phyloP scores from a whole-genome alignment of 495 filamentous ascomycete species.

The Aspergillus coremiiformis region DNA sequence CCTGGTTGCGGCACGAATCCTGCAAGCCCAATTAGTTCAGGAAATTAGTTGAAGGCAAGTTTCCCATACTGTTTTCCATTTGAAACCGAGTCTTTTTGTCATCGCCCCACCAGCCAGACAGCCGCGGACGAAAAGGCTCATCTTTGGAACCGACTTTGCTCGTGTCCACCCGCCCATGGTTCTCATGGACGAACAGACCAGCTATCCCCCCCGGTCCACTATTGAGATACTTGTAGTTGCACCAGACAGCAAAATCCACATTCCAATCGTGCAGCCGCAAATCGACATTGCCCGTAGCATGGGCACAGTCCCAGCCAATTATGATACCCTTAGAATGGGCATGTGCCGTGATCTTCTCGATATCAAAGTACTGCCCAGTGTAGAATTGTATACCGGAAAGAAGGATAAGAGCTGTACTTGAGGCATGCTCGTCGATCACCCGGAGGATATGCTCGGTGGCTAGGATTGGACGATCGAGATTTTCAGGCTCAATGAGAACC shows the following conservation, averaged over 20 bases:
- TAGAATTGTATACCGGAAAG: constrained; percentile 94
- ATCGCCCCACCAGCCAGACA: constrained; percentile 89
- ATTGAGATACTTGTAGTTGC: constrained; percentile 95
- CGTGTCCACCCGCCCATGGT: constrained; percentile 51
- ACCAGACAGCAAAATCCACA: constrained; percentile 96
- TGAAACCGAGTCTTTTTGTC: constrained; percentile 67
- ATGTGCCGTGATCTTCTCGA: constrained; percentile 71
- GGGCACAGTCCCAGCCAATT: constrained; percentile 92
- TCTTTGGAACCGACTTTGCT: constrained; percentile 25
- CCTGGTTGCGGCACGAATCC: constrained; percentile 64
- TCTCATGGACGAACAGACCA: constrained; percentile 79
- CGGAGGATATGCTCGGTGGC: constrained; percentile 67
- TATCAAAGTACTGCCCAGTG: constrained; percentile 86
- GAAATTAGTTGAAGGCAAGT: neutral
- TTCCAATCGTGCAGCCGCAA: constrained; percentile 83
- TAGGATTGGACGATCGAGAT: constrained; percentile 44
- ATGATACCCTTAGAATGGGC: constrained; percentile 70
- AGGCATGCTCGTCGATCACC: constrained; percentile 68
- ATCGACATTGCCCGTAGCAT: constrained; percentile 87
- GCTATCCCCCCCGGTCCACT: constrained; percentile 82
- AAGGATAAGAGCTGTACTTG: constrained; percentile 68
- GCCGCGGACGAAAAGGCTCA: constrained; percentile 44
- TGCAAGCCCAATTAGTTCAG: constrained; percentile 7
- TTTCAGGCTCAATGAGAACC: constrained; percentile 63
- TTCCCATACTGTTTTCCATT: constrained; percentile 59